Conservation (phyloP, 2,329 filamentous ascomycete genomes). For the Aquanectria penicillioides region DNA sequence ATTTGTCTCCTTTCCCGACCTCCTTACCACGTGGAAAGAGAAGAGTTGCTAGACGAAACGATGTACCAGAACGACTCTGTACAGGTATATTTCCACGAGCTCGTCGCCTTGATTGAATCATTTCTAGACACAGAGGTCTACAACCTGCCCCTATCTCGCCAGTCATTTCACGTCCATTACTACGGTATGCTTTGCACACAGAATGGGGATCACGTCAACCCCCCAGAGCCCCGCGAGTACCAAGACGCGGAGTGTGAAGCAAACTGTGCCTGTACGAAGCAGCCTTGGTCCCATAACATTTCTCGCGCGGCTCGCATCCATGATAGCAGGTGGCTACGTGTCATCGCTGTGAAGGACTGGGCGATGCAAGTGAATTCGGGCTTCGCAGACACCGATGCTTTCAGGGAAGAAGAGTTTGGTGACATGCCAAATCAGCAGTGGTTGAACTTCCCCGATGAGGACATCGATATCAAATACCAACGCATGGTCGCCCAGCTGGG, state of each 20-base stretch:
- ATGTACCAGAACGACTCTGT: not conserved
- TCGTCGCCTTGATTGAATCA: not conserved
- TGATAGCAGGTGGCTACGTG: constrained; percentile 8
- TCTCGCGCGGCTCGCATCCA: constrained; percentile 21
- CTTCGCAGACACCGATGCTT: not conserved
- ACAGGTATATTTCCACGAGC: not conserved
- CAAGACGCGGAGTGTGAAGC: not conserved
- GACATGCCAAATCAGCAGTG: constrained; percentile 8
- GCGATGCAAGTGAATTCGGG: not conserved
- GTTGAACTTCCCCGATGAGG: constrained; percentile 5
- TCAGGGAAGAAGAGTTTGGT: not conserved
- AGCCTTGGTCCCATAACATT: constrained; percentile 25
- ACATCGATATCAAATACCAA: not conserved
- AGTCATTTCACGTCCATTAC: not conserved
- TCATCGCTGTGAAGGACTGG: not conserved
- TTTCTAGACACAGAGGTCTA: not conserved
- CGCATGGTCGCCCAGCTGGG: not conserved
- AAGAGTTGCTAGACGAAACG: not conserved
- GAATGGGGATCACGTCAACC: not conserved
- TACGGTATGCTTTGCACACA: constrained; percentile 8
- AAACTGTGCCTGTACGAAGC: constrained; percentile 10
- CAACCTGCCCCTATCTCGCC: not conserved
- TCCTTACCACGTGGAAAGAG: not conserved
- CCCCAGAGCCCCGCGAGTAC: not conserved
- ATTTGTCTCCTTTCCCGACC: constrained; percentile 1